Percentiles rank a stretch among this genome's conserved stretches.
These are phyloP conservation scores for Boletales sp. DNA, from an alignment of 768 basidiomycete genomes.

Conservation along the genomic window DNA sequence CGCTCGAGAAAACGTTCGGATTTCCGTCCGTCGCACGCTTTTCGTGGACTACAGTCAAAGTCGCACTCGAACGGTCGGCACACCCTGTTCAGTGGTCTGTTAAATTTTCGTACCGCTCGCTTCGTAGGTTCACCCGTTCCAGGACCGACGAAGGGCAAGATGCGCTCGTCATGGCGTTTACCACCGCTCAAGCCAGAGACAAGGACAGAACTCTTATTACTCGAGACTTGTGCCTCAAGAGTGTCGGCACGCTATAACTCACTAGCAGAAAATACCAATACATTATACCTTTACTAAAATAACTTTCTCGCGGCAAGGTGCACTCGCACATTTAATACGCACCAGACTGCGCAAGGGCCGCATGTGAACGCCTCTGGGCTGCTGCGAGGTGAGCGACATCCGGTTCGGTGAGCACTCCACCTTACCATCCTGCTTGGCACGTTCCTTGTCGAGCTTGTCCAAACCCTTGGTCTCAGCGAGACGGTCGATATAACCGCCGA, in stretches of 20 bases:
- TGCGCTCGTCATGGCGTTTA: constrained; percentile 72
- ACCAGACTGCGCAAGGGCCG: constrained; percentile 11
- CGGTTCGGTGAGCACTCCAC: background rate
- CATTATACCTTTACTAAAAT: constrained; percentile 1
- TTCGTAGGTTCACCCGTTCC: background rate
- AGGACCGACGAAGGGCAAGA: constrained; percentile 88
- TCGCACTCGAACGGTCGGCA: constrained; percentile 75
- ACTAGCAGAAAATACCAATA: constrained; percentile 9
- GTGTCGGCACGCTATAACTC: constrained; percentile 57
- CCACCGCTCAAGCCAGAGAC: constrained; percentile 64
- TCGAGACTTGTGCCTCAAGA: constrained; percentile 70
- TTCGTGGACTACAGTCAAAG: constrained; percentile 93
- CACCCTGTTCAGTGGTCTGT: constrained; percentile 77
- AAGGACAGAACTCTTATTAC: constrained; percentile 70
- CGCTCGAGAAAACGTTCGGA: constrained; percentile 87
- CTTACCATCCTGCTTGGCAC: constrained; percentile 23
- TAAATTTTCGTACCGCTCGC: background rate
- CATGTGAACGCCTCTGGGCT: constrained; percentile 14
- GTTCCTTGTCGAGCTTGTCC: constrained; percentile 18
- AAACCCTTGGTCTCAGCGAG: constrained; percentile 24
- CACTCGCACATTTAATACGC: constrained; percentile 10
- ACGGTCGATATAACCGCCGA: constrained; percentile 24
- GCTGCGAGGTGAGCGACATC: background rate
- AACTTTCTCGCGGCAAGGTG: background rate
- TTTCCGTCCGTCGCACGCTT: constrained; percentile 89